Conservation (phyloP, 257 asterid species). For the Rehmannia glutinosa region DNA sequence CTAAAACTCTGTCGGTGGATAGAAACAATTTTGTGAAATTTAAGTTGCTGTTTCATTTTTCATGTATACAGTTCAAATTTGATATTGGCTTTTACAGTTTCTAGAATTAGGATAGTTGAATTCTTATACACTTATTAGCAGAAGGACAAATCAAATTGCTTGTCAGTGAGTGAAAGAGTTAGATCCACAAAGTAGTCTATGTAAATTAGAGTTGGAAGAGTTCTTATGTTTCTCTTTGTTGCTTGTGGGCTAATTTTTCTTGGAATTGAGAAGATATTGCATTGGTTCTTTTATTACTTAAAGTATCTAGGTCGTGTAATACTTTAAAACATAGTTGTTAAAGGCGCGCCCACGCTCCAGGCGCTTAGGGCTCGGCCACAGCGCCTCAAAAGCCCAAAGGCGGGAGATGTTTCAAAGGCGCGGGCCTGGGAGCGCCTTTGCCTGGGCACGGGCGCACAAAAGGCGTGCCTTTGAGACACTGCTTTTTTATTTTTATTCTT, state of each 20-base stretch:
- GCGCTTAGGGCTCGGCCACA: no score
- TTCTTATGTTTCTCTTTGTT: not conserved
- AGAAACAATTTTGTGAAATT: not conserved
- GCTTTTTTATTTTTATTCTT: no score
- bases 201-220: not conserved
- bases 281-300: not conserved
- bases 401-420: no score
- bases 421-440: no score
- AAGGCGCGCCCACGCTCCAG: no score
- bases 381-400: no score
- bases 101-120: not conserved
- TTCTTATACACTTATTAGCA: not conserved
- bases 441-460: no score
- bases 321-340: not conserved
- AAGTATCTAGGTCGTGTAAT: not conserved
- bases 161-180: not conserved
- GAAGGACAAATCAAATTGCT: no score
- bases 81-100: not conserved
- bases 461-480: no score
- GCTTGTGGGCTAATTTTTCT: not conserved
- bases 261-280: conserved; percentile 4
- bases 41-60: not conserved
- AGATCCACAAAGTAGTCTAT: not conserved
- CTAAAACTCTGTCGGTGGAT: not conserved
- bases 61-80: not conserved